Evolutionary conservation across 192 early-diverging fungal genomes (phyloP).

Genomic region (Neocallimastix lanati): DNA sequence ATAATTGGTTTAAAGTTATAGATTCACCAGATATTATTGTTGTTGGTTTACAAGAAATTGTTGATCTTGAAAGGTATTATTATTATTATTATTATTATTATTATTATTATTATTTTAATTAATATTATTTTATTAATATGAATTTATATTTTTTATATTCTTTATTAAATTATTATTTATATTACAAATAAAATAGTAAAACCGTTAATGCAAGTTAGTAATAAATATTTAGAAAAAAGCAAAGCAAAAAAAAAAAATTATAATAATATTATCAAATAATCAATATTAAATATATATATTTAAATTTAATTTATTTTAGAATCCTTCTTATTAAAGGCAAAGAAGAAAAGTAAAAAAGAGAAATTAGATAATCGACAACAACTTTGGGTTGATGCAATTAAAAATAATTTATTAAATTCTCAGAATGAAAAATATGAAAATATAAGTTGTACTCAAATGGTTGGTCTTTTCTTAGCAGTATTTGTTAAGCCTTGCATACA

Average conservation of each 20-base stretch:
- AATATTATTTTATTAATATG: too few relatives aligned
- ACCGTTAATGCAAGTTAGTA: not conserved
- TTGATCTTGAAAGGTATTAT: slow-evolving; percentile 47
- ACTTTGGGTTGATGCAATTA: slow-evolving; percentile 39
- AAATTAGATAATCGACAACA: slow-evolving; percentile 68
- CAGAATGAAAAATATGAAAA: slow-evolving; percentile 29
- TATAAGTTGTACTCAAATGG: slow-evolving; percentile 58
- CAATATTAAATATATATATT: too few relatives aligned
- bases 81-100: not conserved
- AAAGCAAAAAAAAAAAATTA: too few relatives aligned
- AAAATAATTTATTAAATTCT: slow-evolving; percentile 14
- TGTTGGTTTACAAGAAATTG: slow-evolving; percentile 71
- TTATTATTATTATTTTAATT: not conserved
- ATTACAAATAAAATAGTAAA: not conserved
- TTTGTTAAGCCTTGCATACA: slow-evolving; percentile 43
- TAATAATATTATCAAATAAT: too few relatives aligned
- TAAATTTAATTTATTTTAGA: too few relatives aligned
- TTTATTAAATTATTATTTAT: too few relatives aligned
- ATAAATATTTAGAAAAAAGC: too few relatives aligned
- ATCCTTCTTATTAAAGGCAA: slow-evolving; percentile 26
- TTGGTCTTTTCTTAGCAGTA: slow-evolving; percentile 78
- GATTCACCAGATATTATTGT: slow-evolving; percentile 57
- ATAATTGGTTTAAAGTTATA: slow-evolving; percentile 13
- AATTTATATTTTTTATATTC: too few relatives aligned
- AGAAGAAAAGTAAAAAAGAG: slow-evolving; percentile 30